Evolutionary conservation across 73 alveolate genomes (phyloP).

Genomic region (Stentor coeruleus): DNA sequence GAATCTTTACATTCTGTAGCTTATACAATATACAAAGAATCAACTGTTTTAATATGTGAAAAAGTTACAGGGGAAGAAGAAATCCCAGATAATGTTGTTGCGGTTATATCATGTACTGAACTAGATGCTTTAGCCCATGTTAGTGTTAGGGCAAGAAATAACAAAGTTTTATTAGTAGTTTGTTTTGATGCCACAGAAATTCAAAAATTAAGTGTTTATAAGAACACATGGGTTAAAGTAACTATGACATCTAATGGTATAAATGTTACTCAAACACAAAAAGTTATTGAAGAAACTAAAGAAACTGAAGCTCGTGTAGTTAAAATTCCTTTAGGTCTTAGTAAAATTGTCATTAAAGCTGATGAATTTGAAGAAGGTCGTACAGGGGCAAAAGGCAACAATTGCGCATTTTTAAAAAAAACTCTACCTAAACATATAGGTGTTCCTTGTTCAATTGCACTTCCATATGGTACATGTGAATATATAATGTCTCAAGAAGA

Average conservation of each 20-base stretch:
- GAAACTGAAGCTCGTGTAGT: background rate
- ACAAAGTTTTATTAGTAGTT: conserved; percentile 58
- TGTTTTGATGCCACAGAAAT: conserved; percentile 50
- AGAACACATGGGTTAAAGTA: background rate
- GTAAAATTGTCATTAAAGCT: background rate
- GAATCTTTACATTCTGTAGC: conserved; percentile 52
- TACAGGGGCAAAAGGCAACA: conserved; percentile 20
- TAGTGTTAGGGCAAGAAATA: conserved; percentile 84
- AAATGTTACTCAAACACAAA: background rate
- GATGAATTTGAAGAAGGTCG: conserved; percentile 3
- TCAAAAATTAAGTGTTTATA: no score
- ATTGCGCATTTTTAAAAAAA: background rate
- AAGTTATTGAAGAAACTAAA: background rate
- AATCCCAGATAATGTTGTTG: conserved; percentile 69
- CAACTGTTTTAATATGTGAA: conserved; percentile 63
- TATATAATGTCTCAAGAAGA: background rate
- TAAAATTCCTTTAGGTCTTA: background rate
- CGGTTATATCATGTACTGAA: conserved; percentile 49
- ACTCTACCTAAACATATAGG: background rate
- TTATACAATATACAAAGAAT: conserved; percentile 52
- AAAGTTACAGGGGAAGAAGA: conserved; percentile 84
- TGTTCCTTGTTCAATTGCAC: background rate
- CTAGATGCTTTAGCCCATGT: conserved; percentile 88
- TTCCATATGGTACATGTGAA: background rate
- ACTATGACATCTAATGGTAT: background rate